A percentile compares a stretch with the other conserved stretches of the same genome.
These are phyloP conservation scores for Trichophyton simii DNA, from an alignment of 2,329 filamentous ascomycete species.

Conservation along the genomic window DNA sequence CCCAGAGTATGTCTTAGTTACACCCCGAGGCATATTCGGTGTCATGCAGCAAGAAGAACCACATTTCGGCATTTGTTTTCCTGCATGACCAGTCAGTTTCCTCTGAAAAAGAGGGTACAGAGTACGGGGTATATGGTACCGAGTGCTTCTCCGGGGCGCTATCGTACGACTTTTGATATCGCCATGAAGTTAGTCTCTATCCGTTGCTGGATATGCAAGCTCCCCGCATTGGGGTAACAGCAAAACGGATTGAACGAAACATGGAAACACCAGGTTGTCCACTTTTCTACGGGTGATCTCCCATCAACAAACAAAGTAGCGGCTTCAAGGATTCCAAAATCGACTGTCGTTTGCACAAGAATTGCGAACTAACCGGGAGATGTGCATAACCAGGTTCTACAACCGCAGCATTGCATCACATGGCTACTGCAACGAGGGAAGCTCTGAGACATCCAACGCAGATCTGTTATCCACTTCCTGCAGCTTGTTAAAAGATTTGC, in stretches of 20 bases:
- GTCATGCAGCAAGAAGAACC: neutral
- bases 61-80: neutral
- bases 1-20: neutral
- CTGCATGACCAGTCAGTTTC: neutral
- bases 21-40: neutral
- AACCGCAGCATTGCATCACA: neutral
- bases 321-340: neutral
- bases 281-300: too few relatives aligned
- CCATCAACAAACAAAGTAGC: neutral
- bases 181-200: too few relatives aligned
- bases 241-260: too few relatives aligned
- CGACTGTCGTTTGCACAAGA: neutral
- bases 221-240: too few relatives aligned
- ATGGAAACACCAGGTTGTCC: too few relatives aligned
- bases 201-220: too few relatives aligned
- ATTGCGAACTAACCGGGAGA: neutral
- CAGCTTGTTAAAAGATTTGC: neutral
- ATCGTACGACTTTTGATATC: too few relatives aligned
- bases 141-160: too few relatives aligned
- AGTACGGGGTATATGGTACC: neutral
- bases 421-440: neutral
- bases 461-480: neutral
- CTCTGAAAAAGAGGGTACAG: neutral
- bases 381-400: neutral
- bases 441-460: neutral